These are phyloP conservation scores for Acer yangbiense DNA, from an alignment of 345 rosid genomes.

Conservation along the genomic window DNA sequence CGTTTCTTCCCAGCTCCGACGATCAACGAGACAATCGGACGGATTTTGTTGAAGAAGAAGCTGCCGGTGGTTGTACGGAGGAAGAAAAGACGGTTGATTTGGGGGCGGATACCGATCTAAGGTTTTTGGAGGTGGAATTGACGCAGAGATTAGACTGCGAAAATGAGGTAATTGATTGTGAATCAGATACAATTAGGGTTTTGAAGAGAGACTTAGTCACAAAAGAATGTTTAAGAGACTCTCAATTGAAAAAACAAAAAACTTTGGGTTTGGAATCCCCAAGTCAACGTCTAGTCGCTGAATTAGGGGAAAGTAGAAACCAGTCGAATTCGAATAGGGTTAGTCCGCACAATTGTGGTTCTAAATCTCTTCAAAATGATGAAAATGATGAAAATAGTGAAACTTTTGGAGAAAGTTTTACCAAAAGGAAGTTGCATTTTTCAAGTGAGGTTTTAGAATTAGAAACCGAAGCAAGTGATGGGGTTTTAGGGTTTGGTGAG, in stretches of 20 bases:
- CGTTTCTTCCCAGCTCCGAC: neutral
- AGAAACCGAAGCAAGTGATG: slow-evolving; percentile 8
- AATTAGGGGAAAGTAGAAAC: neutral
- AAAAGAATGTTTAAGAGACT: slow-evolving; percentile 11
- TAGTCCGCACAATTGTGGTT: neutral
- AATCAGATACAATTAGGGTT: slow-evolving; percentile 24
- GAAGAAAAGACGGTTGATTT: slow-evolving; percentile 31
- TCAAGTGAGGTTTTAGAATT: slow-evolving; percentile 18
- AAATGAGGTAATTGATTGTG: slow-evolving; percentile 11
- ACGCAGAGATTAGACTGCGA: slow-evolving; percentile 24
- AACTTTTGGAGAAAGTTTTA: slow-evolving; percentile 17
- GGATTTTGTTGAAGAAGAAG: slow-evolving; percentile 5
- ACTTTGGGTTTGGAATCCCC: slow-evolving; percentile 18
- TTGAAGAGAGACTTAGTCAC: slow-evolving; percentile 17
- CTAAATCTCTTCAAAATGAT: slow-evolving; percentile 8
- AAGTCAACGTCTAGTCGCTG: slow-evolving; percentile 4
- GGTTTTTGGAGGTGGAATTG: slow-evolving; percentile 32
- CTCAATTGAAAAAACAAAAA: slow-evolving; percentile 23
- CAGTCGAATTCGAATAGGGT: slow-evolving; percentile 17
- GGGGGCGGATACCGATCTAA: slow-evolving; percentile 46
- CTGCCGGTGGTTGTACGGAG: neutral
- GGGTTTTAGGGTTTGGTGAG: neutral
- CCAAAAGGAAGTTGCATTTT: slow-evolving; percentile 29
- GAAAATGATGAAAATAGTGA: slow-evolving; percentile 8
- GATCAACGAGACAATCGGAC: slow-evolving; percentile 2